A percentile compares a stretch with the other conserved stretches of the same genome.
These are phyloP conservation scores for Myxozyma vanderwaltii DNA, from an alignment of 805 yeast genomes.

Conservation along the genomic window DNA sequence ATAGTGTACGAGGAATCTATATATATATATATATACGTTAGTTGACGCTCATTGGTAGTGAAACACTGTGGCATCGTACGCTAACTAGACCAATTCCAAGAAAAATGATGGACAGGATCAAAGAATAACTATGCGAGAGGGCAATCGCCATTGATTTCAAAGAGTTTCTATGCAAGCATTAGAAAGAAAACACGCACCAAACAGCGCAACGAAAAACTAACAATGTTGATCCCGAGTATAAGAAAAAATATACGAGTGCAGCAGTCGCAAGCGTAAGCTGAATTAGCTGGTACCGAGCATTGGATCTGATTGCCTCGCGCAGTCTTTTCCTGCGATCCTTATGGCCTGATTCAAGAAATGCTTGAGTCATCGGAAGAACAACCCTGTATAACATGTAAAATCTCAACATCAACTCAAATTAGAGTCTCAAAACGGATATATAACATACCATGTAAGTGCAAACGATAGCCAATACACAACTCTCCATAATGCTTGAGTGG, in stretches of 20 bases:
- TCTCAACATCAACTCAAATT: not conserved
- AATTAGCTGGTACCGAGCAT: slow-evolving; percentile 62
- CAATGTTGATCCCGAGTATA: slow-evolving; percentile 57
- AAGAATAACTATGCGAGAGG: slow-evolving; percentile 72
- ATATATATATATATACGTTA: no score
- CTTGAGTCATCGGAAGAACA: slow-evolving; percentile 69
- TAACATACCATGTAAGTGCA: slow-evolving; percentile 64
- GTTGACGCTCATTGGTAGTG: no score
- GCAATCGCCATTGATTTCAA: slow-evolving; percentile 73
- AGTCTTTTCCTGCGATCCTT: slow-evolving; percentile 52
- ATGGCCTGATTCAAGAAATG: slow-evolving; percentile 71
- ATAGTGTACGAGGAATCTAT: slow-evolving; percentile 55
- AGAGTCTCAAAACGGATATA: not conserved
- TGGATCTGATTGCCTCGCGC: slow-evolving; percentile 57
- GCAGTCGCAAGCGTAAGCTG: slow-evolving; percentile 55
- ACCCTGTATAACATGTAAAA: slow-evolving; percentile 36
- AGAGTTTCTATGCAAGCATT: slow-evolving; percentile 42
- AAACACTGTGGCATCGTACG: no score
- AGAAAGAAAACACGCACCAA: no score
- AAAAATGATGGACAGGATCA: slow-evolving; percentile 74
- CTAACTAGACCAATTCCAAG: slow-evolving; percentile 80
- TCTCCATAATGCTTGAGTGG: slow-evolving; percentile 66
- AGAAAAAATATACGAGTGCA: slow-evolving; percentile 61
- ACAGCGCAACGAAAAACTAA: not conserved
- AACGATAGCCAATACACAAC: slow-evolving; percentile 80